Evolutionary conservation across 306 rosid genomes (phyloP), one percentile per base, ranked within the genome.

Genomic region (Parietaria judaica): DNA sequence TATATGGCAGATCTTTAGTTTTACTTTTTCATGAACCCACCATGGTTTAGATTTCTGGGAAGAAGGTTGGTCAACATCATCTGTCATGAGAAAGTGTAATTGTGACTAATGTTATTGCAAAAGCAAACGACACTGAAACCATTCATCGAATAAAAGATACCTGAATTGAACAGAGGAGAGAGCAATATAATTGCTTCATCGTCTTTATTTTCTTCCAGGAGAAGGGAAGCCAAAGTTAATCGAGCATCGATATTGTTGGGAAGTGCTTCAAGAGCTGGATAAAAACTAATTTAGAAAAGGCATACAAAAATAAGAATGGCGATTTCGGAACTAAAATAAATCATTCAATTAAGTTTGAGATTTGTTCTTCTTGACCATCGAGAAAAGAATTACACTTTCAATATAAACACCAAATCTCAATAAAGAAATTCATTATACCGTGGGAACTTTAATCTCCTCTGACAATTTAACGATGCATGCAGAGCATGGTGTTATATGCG

Each of bases 171-270:
- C 12, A 87, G 89, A 70, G 91, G 95, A 72, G 89, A 79, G 51
- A 88, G 73, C 78, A 91, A 73, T 12, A 79, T 77, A 70, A 85
- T 80, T 58, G 89, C 98, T 70, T 91, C 98, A 66, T 81, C 89
- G 64, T 68, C 81, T 70, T 77, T 83, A 71, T 65, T 82, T 70
- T 91, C 92, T 73, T 88, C 96, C 57, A 91, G 83, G 35, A 91
- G 87, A 72, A 91, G 85, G 69, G 92, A 88, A 71, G 92, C 83
- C 79, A 91, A 78, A 67, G 79, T 73, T 56, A 91, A 77, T 14
- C 98, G 83, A 7, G 85, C 82, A 72, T 81, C 84, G 70, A 88
- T 75, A 70, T 91, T 75, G 71, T 83, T 84, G 61, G 76, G 69
- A 56, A 78, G 74, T 47, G 74, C 74, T 78, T 85, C 76, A 5